These are phyloP conservation scores for Sordariomycetes sp. DNA, from an alignment of 2,329 filamentous ascomycete species.

Conservation along the genomic window DNA sequence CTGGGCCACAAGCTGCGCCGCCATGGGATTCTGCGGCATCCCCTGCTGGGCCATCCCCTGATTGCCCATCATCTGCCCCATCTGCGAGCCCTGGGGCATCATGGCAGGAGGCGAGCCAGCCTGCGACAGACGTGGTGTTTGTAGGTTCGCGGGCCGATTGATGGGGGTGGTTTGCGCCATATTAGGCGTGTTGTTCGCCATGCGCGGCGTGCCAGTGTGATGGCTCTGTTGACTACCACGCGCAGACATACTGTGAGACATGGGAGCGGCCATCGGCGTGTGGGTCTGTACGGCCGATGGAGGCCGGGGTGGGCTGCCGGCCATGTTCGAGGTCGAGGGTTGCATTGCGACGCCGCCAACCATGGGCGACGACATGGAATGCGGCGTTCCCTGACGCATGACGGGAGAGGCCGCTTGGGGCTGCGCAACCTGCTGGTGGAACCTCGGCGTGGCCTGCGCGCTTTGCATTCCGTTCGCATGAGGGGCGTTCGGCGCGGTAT, in stretches of 20 bases:
- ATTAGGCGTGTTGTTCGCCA: slow-evolving; percentile 47
- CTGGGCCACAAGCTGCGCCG: slow-evolving; percentile 30
- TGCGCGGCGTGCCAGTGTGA: slow-evolving; percentile 46
- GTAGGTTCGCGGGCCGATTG: slow-evolving; percentile 32
- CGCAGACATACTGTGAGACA: slow-evolving; percentile 49
- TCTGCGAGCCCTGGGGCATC: slow-evolving; percentile 43
- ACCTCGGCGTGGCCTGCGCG: slow-evolving; percentile 21
- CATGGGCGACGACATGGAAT: slow-evolving; percentile 53
- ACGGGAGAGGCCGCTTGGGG: slow-evolving; percentile 54
- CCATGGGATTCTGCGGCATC: slow-evolving; percentile 22
- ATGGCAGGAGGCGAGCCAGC: slow-evolving; percentile 46
- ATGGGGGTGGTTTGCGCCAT: slow-evolving; percentile 48
- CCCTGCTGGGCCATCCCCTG: slow-evolving; percentile 24
- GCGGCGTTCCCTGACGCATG: slow-evolving; percentile 48
- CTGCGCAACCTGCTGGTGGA: slow-evolving; percentile 37
- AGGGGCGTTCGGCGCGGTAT: slow-evolving; percentile 7
- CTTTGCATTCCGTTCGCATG: slow-evolving; percentile 22
- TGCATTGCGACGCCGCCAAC: slow-evolving; percentile 51
- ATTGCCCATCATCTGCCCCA: slow-evolving; percentile 38
- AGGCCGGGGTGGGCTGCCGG: slow-evolving; percentile 50
- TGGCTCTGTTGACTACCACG: slow-evolving; percentile 56
- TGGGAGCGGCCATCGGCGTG: slow-evolving; percentile 41
- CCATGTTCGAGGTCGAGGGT: slow-evolving; percentile 52
- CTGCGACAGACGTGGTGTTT: slow-evolving; percentile 50
- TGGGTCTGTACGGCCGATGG: slow-evolving; percentile 51